Conservation (phyloP, 2,329 filamentous ascomycete species). For the Pseudocercospora crystallina region DNA sequence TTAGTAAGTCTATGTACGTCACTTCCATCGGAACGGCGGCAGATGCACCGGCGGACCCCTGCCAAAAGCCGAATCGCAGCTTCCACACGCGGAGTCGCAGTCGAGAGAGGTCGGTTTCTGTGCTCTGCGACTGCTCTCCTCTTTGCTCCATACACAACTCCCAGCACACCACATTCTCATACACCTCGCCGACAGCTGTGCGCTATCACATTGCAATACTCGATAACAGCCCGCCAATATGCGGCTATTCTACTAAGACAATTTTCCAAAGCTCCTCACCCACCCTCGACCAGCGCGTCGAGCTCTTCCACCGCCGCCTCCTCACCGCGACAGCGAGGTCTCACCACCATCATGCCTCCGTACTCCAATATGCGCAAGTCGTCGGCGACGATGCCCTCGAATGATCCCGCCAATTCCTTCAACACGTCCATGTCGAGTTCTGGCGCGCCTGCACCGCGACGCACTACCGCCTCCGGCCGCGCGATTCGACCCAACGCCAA, state of each 20-base stretch:
- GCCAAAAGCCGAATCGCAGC: too few relatives aligned
- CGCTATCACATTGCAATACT: too few relatives aligned
- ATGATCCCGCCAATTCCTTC: conserved; percentile 5
- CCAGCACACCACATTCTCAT: too few relatives aligned
- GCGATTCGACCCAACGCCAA: conserved; percentile 47
- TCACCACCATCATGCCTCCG: conserved; percentile 18
- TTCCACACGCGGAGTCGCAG: too few relatives aligned
- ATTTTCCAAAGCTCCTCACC: neutral
- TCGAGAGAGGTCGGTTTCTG: too few relatives aligned
- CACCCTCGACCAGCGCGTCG: conserved; percentile 11
- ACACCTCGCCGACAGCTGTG: too few relatives aligned
- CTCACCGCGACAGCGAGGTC: neutral
- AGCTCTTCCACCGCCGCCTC: conserved; percentile 4
- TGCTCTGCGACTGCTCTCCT: too few relatives aligned
- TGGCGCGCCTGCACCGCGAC: conserved; percentile 19
- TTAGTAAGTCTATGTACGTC: too few relatives aligned
- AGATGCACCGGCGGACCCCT: too few relatives aligned
- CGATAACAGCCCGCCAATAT: neutral
- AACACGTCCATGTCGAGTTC: conserved; percentile 5
- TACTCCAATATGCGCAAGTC: conserved; percentile 24
- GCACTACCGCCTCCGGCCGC: conserved; percentile 43
- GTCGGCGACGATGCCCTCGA: conserved; percentile 12
- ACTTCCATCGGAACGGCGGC: too few relatives aligned
- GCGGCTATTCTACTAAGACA: neutral
- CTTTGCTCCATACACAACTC: too few relatives aligned